These are phyloP conservation scores for Magnolia kwangsiensis DNA, from an alignment of 164 flowering plant genomes.

Conservation along the genomic window DNA sequence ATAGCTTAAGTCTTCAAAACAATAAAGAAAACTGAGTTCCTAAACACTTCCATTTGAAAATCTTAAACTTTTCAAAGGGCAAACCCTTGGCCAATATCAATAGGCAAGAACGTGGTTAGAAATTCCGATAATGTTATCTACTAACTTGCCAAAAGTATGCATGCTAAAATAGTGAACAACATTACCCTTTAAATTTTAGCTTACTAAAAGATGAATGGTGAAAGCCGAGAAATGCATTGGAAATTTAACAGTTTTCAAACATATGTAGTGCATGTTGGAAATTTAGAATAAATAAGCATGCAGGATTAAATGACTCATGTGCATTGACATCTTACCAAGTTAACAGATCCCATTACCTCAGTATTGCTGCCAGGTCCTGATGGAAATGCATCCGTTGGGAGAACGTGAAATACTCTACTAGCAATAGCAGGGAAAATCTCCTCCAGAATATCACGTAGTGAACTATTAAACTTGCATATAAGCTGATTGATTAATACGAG, in stretches of 20 bases:
- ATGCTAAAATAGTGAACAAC: not conserved
- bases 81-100: not conserved
- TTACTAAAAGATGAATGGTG: no score
- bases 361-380: slow-evolving; percentile 83
- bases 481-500: slow-evolving; percentile 87
- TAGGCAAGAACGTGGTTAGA: not conserved
- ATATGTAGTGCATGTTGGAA: not conserved
- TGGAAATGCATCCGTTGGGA: slow-evolving; percentile 62
- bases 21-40: not conserved
- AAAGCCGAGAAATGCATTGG: no score
- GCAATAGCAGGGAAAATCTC: slow-evolving; percentile 86
- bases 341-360: slow-evolving; percentile 54
- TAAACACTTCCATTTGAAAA: not conserved
- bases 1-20: no score
- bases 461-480: slow-evolving; percentile 75
- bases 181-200: not conserved
- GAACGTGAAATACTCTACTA: slow-evolving; percentile 58
- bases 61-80: not conserved
- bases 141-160: not conserved
- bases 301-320: not conserved
- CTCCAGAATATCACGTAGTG: slow-evolving; percentile 61
- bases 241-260: not conserved
- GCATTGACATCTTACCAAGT: not conserved
- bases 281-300: not conserved
- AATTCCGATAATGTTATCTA: not conserved